These are phyloP conservation scores for Diaporthe destruens DNA, from an alignment of 2,329 filamentous ascomycete genomes.

Conservation along the genomic window DNA sequence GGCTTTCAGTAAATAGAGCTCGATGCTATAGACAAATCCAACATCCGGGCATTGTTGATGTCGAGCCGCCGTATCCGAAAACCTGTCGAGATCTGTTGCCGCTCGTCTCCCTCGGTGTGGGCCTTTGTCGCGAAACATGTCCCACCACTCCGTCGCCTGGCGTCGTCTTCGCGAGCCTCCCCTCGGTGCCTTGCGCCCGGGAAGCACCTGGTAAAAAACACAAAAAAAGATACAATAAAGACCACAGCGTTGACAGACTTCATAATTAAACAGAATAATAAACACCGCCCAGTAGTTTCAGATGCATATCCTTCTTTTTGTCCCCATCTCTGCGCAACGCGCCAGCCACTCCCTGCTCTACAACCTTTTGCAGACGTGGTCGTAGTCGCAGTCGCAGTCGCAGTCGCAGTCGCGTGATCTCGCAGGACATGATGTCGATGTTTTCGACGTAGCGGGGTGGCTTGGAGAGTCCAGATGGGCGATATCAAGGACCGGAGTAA, in stretches of 20 bases:
- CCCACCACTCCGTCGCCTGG: constrained; percentile 32
- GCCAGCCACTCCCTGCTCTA: constrained; percentile 38
- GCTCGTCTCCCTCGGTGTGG: constrained; percentile 39
- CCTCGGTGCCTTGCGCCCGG: constrained; percentile 38
- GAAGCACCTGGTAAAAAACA: constrained; percentile 37
- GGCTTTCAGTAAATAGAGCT: constrained; percentile 41
- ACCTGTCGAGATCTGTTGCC: constrained; percentile 42
- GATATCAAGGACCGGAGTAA: constrained; percentile 31
- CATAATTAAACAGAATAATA: constrained; percentile 66
- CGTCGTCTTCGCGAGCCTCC: constrained; percentile 29
- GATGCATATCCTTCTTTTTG: constrained; percentile 42
- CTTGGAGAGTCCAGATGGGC: constrained; percentile 31
- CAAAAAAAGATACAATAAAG: constrained; percentile 28
- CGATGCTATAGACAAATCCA: constrained; percentile 45
- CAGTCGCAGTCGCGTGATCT: constrained; percentile 35
- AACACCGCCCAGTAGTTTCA: constrained; percentile 52
- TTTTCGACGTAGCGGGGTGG: constrained; percentile 38
- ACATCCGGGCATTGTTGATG: constrained; percentile 37
- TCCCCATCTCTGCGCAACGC: constrained; percentile 40
- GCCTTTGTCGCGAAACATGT: constrained; percentile 33
- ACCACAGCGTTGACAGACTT: constrained; percentile 42
- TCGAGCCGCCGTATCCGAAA: constrained; percentile 41
- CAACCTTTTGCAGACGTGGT: constrained; percentile 18
- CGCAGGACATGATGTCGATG: constrained; percentile 37
- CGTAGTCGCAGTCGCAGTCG: constrained; percentile 32